A percentile compares a stretch with the other conserved stretches of the same genome.
These are phyloP conservation scores for Xylaria telfairii DNA, from an alignment of 495 filamentous ascomycete species.

Conservation along the genomic window DNA sequence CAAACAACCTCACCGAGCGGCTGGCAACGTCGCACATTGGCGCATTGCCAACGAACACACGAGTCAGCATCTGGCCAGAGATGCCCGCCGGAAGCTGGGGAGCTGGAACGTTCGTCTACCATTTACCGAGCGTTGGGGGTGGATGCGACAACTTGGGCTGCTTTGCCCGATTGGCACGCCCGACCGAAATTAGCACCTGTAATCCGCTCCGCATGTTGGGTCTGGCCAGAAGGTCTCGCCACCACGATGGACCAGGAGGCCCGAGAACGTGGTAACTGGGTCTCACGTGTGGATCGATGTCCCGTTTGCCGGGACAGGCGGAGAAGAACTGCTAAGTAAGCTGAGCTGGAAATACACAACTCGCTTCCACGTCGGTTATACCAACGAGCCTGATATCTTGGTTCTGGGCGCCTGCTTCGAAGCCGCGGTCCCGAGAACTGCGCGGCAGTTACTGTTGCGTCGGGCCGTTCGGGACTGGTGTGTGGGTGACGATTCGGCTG, in stretches of 20 bases:
- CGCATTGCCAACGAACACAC: background rate
- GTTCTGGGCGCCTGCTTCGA: background rate
- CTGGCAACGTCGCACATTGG: background rate
- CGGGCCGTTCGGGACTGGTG: background rate
- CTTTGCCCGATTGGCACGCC: background rate
- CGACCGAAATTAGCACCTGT: conserved; percentile 20
- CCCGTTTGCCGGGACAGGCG: conserved; percentile 17
- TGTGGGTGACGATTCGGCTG: conserved; percentile 6
- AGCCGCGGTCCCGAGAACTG: background rate
- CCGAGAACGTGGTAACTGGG: conserved; percentile 22
- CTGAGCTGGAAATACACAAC: background rate
- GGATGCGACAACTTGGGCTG: background rate
- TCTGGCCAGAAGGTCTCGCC: conserved; percentile 3
- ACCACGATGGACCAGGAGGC: background rate
- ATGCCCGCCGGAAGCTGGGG: background rate
- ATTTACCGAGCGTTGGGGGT: background rate
- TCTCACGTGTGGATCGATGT: conserved; percentile 14
- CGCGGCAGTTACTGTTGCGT: conserved; percentile 7
- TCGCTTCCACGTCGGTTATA: background rate
- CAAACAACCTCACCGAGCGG: background rate
- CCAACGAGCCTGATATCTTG: background rate
- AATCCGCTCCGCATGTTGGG: background rate
- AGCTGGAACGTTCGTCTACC: background rate
- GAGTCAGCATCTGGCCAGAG: background rate
- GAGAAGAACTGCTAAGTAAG: conserved; percentile 10